Percentiles rank a stretch among this genome's conserved stretches.
These are phyloP conservation scores for Phytophthora rubi DNA, from an alignment of 352 stramenopile species.

Conservation along the genomic window DNA sequence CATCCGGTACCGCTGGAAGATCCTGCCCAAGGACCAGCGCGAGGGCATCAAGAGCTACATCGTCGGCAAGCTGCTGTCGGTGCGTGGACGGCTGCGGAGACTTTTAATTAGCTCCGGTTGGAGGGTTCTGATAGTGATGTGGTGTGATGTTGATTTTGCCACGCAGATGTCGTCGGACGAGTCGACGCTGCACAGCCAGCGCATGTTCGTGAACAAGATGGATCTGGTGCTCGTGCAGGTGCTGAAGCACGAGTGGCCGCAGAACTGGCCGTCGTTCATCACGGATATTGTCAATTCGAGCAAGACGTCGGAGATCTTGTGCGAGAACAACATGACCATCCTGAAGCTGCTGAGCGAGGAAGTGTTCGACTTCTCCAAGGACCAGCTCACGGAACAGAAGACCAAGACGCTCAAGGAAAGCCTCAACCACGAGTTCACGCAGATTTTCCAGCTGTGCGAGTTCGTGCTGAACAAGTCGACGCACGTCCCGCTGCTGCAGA, in stretches of 20 bases:
- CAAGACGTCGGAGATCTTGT: conserved; percentile 97
- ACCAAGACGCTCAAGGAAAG: conserved; percentile 98
- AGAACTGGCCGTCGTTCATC: conserved; percentile 99
- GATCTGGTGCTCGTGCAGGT: conserved; percentile 98
- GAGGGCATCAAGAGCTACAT: conserved; percentile 99
- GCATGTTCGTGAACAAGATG: conserved; percentile 95
- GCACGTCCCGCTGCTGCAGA: conserved; percentile 92
- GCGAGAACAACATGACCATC: conserved; percentile 99
- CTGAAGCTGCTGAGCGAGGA: conserved; percentile 99
- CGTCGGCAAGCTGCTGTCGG: conserved; percentile 95
- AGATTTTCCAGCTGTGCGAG: conserved; percentile 99
- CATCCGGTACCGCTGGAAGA: conserved; percentile 97
- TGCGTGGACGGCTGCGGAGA: conserved; percentile 35
- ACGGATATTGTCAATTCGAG: conserved; percentile 94
- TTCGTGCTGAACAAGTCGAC: conserved; percentile 97
- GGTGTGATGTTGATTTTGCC: background rate
- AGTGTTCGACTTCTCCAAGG: conserved; percentile 99
- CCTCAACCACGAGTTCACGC: conserved; percentile 98
- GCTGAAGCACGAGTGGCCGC: conserved; percentile 99
- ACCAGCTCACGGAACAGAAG: conserved; percentile 98
- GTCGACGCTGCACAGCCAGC: conserved; percentile 85
- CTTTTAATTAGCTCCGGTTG: background rate
- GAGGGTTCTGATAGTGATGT: background rate
- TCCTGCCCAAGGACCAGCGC: conserved; percentile 95
- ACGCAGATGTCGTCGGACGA: conserved; percentile 91